phyloP scores from a whole-genome alignment of 768 basidiomycete species.

The Rhodosporidiobolus sp. region DNA sequence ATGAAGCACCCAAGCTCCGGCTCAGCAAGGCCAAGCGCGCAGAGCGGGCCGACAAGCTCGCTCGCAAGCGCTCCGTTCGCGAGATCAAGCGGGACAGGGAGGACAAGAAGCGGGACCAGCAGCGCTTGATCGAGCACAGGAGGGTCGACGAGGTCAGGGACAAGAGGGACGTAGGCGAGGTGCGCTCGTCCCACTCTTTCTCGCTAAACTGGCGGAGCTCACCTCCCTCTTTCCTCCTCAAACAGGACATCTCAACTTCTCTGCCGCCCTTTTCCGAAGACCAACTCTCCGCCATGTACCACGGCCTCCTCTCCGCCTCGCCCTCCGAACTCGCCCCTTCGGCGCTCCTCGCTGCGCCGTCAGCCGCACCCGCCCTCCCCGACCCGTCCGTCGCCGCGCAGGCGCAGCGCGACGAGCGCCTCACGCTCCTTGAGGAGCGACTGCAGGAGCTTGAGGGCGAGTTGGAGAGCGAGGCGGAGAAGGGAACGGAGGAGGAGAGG shows the following conservation, averaged over 20 bases:
- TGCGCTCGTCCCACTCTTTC: not conserved
- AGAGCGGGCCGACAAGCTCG: conserved; percentile 27
- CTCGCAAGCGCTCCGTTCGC: conserved; percentile 28
- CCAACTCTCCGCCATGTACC: conserved; percentile 52
- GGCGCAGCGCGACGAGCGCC: conserved; percentile 35
- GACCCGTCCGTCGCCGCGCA: conserved; percentile 10
- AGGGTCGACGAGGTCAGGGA: conserved; percentile 5
- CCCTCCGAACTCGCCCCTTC: conserved; percentile 23
- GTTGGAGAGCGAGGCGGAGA: not conserved
- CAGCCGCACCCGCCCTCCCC: conserved; percentile 13
- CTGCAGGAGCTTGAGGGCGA: conserved; percentile 45
- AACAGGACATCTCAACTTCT: conserved; percentile 23
- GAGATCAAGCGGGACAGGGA: not conserved
- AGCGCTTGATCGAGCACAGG: not conserved
- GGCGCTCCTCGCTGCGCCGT: conserved; percentile 12
- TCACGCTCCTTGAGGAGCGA: conserved; percentile 34
- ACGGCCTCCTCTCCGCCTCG: conserved; percentile 49
- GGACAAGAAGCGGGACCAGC: not conserved
- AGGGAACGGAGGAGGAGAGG: not conserved
- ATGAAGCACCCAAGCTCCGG: not conserved
- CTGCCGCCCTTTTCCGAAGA: conserved; percentile 48
- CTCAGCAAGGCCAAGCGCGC: conserved; percentile 20
- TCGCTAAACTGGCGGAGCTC: not conserved
- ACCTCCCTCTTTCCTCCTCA: not conserved
- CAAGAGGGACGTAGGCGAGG: conserved; percentile 9